Conservation (phyloP, 305 asterid species). For the Fraxinus sp. region DNA sequence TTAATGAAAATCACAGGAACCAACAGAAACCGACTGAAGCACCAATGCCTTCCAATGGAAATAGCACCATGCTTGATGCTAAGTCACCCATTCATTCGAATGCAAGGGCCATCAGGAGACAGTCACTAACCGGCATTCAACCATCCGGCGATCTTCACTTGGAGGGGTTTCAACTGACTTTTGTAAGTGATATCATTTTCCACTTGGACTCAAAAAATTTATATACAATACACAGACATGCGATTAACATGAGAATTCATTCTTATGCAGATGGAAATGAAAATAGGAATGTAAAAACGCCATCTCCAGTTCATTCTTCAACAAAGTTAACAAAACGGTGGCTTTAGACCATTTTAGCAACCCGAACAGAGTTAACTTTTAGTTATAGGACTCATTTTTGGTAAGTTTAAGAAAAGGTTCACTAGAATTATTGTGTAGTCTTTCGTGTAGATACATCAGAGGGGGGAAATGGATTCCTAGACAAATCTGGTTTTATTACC, state of each 20-base stretch:
- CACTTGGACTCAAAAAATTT: background rate
- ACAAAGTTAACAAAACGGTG: conserved; percentile 52
- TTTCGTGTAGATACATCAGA: conserved; percentile 22
- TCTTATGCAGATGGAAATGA: conserved; percentile 44
- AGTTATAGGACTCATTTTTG: conserved; percentile 21
- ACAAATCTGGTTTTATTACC: background rate
- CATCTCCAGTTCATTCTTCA: conserved; percentile 50
- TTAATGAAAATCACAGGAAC: conserved; percentile 41
- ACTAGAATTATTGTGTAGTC: background rate
- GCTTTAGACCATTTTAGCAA: conserved; percentile 36
- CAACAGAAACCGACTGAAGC: conserved; percentile 52
- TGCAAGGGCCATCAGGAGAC: conserved; percentile 62
- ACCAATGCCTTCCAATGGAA: conserved; percentile 34
- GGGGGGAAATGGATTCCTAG: background rate
- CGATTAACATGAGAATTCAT: background rate
- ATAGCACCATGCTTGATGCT: conserved; percentile 29
- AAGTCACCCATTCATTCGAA: conserved; percentile 53
- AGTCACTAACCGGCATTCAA: conserved; percentile 59
- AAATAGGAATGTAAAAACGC: conserved; percentile 51
- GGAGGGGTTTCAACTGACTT: conserved; percentile 56
- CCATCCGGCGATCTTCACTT: conserved; percentile 47
- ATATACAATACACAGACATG: background rate
- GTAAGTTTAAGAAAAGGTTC: background rate
- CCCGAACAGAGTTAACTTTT: background rate
- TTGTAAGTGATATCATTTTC: conserved; percentile 36